Evolutionary conservation across 306 rosid species (phyloP), one percentile per base, ranked within the genome.

Genomic region (Quercus gilva): DNA sequence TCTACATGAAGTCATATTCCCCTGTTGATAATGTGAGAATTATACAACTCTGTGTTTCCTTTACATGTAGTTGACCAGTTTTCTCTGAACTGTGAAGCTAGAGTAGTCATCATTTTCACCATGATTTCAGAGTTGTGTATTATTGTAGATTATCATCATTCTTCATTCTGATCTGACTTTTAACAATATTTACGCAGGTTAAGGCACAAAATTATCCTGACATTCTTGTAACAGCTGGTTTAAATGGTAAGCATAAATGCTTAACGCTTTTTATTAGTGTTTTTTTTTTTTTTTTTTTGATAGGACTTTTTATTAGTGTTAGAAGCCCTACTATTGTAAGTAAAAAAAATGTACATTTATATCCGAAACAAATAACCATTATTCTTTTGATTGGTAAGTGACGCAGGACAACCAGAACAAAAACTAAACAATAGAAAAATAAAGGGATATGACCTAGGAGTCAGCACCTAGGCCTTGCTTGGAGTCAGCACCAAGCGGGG

Each of bases 1-100:
- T 89, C 83, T 94, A 92, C 87, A 94, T 94, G 94, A 94, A 94
- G 83, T 94, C 97, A 79, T 92, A 94, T 90, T 94, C 98, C 76
- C 97, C 97, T 0, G 92, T 94, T 80, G 98, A 94, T 84, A 92
- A 94, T 73, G 97, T 92, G 87, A 85, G 98, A 81, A 84, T 78
- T 71, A 81, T 67, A 14, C n/a, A 57, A 65, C 55, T 69, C 26
- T 70, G 2, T 43, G 31, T 11, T 41, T 7, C 51, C 15, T 61
- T 72, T 52, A 5, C 82, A 8, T 35, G n/a, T 5, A 64, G 55
- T 51, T 82, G 25, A 72, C 64, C n/a, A 41, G 69, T 72, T 51
- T 71, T 55, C 59, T 71, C 69, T 21, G 25, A 35, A 49, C 21
- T 11, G 10, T 52, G 41, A 17, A 64, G 63, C 75, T 59, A 10